Evolutionary conservation across 805 yeast species (phyloP), one percentile per base, ranked within the genome.

Genomic region (Candida sonorensis): DNA sequence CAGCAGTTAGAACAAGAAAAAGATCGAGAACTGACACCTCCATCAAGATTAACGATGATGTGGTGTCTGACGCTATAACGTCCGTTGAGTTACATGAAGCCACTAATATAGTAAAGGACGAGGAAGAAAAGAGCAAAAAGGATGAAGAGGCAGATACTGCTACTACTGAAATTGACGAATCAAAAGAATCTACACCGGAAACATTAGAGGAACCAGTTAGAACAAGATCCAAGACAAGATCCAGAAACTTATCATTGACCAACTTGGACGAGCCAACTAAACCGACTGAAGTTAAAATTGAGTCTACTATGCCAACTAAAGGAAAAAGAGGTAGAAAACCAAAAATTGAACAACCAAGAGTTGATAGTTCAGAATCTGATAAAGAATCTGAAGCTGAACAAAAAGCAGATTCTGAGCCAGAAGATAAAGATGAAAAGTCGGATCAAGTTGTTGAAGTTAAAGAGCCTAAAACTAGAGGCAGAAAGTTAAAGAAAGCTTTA

Each of bases 241-340:
- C 11, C n/a, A n/a, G n/a, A n/a, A n/a, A n/a, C n/a, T n/a, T n/a
- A n/a, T n/a, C n/a, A n/a, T n/a, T n/a, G n/a, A n/a, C 25, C 12
- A 14, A 13, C 12, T 20, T 17, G 5, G 26, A 10, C n/a, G 11
- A 19, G 3, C 25, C 26, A 9, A 7, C 4, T 7, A 21, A 26
- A 26, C 15, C 12, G 8, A 21, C 9, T 10, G 22, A 26, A 4
- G 29, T n/a, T 23, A 33, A 29, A 26, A 10, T 23, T 13, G 27
- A n/a, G 12, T 36, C 37, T 23, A 31, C 29, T 7, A 29, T 25
- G 18, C 12, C 20, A 14, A 15, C 26, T 17, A 29, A 27, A 32
- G 33, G 27, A 17, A 20, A 34, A 31, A 24, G 36, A 29, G 35
- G 34, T 2, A 20, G 37, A 17, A 30, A 26, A 18, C 28, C 24